Evolutionary conservation across 2,329 filamentous ascomycete genomes (phyloP).

Genomic region (Scedosporium minutisporum): DNA sequence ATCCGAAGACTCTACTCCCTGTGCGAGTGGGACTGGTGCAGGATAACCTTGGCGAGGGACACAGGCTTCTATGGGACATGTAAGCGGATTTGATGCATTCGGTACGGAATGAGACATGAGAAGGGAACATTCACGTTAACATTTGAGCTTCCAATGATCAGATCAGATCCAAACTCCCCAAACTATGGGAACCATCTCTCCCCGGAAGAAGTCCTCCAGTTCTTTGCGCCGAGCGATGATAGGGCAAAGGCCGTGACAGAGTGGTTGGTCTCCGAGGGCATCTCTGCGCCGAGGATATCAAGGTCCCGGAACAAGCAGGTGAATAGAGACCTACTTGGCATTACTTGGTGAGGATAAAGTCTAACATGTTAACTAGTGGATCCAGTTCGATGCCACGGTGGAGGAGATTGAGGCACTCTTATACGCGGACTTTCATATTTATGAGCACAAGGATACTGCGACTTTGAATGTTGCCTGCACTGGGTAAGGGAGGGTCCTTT

Average conservation of each 20-base stretch:
- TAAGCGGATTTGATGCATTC: not conserved
- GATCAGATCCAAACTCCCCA: not conserved
- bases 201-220: not conserved
- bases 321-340: not conserved
- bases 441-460: not conserved
- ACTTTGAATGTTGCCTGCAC: not conserved
- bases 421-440: not conserved
- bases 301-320: not conserved
- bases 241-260: not conserved
- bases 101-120: not conserved
- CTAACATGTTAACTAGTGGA: not conserved
- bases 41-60: not conserved
- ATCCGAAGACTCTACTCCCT: not conserved
- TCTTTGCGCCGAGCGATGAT: not conserved
- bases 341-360: not conserved
- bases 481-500: not conserved
- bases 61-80: not conserved
- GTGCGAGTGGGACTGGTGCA: not conserved
- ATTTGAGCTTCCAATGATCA: not conserved
- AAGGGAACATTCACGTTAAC: not conserved
- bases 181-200: constrained; percentile 2
- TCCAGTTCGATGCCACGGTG: constrained; percentile 1
- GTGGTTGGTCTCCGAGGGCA: not conserved
- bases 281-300: not conserved
- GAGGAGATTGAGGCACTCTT: not conserved